Base-by-base conservation (phyloP, 1,284 basidiomycete species). In the Pseudozyma flocculosa region DNA sequence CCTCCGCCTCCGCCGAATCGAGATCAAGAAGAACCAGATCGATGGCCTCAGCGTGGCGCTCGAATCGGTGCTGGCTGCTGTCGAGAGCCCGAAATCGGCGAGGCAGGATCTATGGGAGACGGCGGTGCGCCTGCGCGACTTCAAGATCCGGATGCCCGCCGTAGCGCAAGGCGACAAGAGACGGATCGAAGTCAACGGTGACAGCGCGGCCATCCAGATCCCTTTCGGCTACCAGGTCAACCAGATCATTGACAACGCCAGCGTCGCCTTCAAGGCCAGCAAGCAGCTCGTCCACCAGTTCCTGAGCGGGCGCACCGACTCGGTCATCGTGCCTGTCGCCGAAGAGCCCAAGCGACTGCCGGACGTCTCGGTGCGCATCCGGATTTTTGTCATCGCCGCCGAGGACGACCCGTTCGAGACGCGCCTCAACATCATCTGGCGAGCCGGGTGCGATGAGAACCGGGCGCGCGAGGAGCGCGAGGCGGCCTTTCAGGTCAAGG, bases 321-420 rank as follows among this genome's bases (percentile, higher is more conserved):
- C 70, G 7, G 51, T 72, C 43, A 73, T 78, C 49, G 43, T 54
- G 15, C 77, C 77, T 2, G 50, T 56, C 15, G 57, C 51, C 5
- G 74, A 78, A 48, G 70, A 50, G n/a, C 71, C 74, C 7, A 78
- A 78, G 60, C 56, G 56, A 34, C 52, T 78, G 17, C 92, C 92
- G 1, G 58, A 75, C 41, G 75, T 81, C 0, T 81, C 82, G 41
- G 72, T 95, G 39, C 80, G 80, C 3, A 75, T 96, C 47, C 82
- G 80, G 30, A 80, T 93, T 38, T 81, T 84, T 22, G 68, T 76
- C 14, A 15, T 92, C 5, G 92, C 97, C 78, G 87, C 87, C n/a
- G 85, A 86, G 22, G 94, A 98, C 75, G 89, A 94, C 73, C 85
- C 87, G 0, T 85, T 96, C 50, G 94, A 98, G 79, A 85, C 85